Base-by-base conservation (phyloP, 176 grass and related monocot genomes). In the Cenchrus purpureus region DNA sequence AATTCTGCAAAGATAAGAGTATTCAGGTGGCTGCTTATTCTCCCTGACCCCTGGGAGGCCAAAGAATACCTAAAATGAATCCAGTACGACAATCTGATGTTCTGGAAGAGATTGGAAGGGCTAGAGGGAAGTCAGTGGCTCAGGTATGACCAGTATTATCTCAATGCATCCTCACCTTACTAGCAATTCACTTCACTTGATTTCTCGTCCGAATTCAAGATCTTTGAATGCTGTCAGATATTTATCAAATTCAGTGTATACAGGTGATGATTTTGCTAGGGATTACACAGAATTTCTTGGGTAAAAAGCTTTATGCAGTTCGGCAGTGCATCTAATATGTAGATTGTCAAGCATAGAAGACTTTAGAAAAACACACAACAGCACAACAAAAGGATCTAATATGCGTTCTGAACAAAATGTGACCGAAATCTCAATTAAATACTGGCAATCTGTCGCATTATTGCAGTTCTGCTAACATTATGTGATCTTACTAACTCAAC, bases 61-160 rank as follows among this genome's bases (percentile, higher is more conserved):
- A 91, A 85, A 65, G 49, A 43, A 85, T 76, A 28, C 43, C 25
- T 5, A 37, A 74, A 69, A 9, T 69, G 8, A 89, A 91, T 68
- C 55, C 81, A 71, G 86, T 94, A 17, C 61, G 83, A 20, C 54
- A 83, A 13, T 93, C 75, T 25, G 73, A 85, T 17, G 78, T 91
- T 67, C 82, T 96, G 34, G 69, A 89, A 53, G 86, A 91, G 52
- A 93, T 93, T 79, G 88, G 73, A 10, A 59, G 45, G 62, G 71
- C 84, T 20, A 91, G 83, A 80, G 93, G 89, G 13, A 96, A 91
- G 74, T 91, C 79, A 56, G 62, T 87, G 42, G 88, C 90, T 46
- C 93, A 92, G 86, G 90, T 95, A 73, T 78, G 40, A 63, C 55
- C 25, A 44, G 12, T 80, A 43, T 25, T 25, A 25, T 80, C 51